These are phyloP conservation scores for Colletotrichum nymphaeae DNA, from an alignment of 2,329 filamentous ascomycete genomes.

Conservation along the genomic window DNA sequence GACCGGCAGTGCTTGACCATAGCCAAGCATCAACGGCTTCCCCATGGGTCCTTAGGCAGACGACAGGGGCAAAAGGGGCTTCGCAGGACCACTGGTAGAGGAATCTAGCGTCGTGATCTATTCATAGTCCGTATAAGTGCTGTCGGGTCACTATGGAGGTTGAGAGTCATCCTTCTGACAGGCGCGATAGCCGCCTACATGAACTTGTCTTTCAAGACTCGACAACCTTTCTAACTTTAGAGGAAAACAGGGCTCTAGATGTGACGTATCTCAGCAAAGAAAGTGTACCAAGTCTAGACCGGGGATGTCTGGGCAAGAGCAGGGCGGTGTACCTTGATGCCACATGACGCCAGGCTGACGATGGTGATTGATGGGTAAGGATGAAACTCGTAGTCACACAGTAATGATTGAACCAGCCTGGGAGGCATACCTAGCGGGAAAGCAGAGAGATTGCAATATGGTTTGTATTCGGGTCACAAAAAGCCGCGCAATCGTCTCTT, in stretches of 20 bases:
- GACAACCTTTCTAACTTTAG: background rate
- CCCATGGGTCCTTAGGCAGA: background rate
- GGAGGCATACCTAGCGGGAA: too few relatives aligned
- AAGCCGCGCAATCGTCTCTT: background rate
- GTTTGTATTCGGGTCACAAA: background rate
- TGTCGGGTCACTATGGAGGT: background rate
- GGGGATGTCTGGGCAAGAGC: background rate
- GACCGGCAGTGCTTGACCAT: background rate
- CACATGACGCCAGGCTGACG: background rate
- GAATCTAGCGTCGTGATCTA: background rate
- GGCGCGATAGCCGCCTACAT: constrained; percentile 4
- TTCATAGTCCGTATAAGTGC: background rate
- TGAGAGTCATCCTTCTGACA: background rate
- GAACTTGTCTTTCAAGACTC: background rate
- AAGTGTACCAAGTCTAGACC: background rate
- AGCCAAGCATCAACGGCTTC: constrained; percentile 9
- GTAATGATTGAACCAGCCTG: background rate
- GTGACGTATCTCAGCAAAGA: background rate
- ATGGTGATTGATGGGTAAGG: background rate
- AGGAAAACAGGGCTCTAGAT: background rate
- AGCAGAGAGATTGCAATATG: background rate
- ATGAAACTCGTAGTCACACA: background rate
- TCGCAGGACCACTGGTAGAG: background rate
- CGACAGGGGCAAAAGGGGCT: constrained; percentile 14
- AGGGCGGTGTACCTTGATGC: background rate